Conservation (phyloP, 2,329 filamentous ascomycete species). For the Fusarium multiceps region DNA sequence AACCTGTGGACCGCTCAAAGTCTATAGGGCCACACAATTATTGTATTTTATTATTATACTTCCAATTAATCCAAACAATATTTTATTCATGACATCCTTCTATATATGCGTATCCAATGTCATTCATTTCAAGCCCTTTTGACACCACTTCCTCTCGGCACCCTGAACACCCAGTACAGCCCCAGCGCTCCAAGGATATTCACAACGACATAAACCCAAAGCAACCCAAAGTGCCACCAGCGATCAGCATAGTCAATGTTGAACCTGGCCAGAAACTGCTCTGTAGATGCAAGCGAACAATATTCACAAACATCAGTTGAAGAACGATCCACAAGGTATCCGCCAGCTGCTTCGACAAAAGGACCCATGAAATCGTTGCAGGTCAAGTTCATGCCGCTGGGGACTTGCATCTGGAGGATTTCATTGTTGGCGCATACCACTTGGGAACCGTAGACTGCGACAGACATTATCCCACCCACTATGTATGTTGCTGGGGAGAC, state of each 20-base stretch:
- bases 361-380: slow-evolving; percentile 62
- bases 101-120: neutral
- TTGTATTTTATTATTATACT: neutral
- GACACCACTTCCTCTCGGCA: slow-evolving; percentile 46
- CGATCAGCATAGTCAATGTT: slow-evolving; percentile 60
- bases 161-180: slow-evolving; percentile 59
- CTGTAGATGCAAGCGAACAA: slow-evolving; percentile 52
- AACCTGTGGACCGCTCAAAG: neutral
- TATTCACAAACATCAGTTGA: slow-evolving; percentile 59
- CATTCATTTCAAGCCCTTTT: slow-evolving; percentile 16
- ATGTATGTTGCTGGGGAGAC: slow-evolving; percentile 77
- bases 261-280: slow-evolving; percentile 53
- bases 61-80: neutral
- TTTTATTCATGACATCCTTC: too few relatives aligned
- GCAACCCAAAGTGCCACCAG: slow-evolving; percentile 68
- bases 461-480: slow-evolving; percentile 67
- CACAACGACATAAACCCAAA: slow-evolving; percentile 63
- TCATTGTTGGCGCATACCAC: slow-evolving; percentile 52
- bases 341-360: slow-evolving; percentile 59
- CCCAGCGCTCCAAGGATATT: slow-evolving; percentile 59
- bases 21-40: neutral
- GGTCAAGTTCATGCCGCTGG: slow-evolving; percentile 56
- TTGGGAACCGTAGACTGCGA: slow-evolving; percentile 36
- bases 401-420: slow-evolving; percentile 67
- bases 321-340: slow-evolving; percentile 57